phyloP scores from a whole-genome alignment of 495 filamentous ascomycete genomes.

The Ramalina peruviana region DNA sequence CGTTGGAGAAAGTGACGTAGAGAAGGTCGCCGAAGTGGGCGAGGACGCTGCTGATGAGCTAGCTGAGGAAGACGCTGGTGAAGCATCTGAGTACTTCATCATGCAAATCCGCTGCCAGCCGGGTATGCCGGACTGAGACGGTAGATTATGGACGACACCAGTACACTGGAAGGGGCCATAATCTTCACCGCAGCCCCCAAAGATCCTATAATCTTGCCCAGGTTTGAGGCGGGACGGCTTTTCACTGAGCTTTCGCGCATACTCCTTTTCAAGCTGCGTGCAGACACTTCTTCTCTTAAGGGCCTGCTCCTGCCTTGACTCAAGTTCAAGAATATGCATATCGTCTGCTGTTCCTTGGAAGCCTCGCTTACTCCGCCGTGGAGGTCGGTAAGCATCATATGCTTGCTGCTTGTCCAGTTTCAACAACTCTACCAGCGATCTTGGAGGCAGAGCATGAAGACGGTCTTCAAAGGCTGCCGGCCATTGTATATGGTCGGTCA shows the following conservation, averaged over 20 bases:
- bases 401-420: neutral
- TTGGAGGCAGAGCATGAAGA: slow-evolving; percentile 9
- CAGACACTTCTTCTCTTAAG: too few species aligned
- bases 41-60: neutral
- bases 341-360: neutral
- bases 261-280: too few species aligned
- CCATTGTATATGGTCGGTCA: neutral
- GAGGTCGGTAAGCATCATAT: neutral
- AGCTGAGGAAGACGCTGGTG: neutral
- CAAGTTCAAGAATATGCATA: neutral
- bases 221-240: neutral
- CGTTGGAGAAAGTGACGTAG: neutral
- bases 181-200: slow-evolving; percentile 9
- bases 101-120: slow-evolving; percentile 33
- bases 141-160: slow-evolving; percentile 12
- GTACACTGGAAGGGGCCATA: slow-evolving; percentile 7
- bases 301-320: neutral
- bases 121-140: slow-evolving; percentile 19
- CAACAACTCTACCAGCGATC: neutral
- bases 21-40: neutral
- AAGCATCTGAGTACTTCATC: slow-evolving; percentile 17
- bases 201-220: slow-evolving; percentile 9
- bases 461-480: slow-evolving; percentile 9
- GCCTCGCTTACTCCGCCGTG: neutral
- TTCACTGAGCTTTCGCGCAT: neutral